Evolutionary conservation across 371 early-diverging fungal genomes (phyloP), one percentile per base, ranked within the genome.

Genomic region (Mortierella sp.): DNA sequence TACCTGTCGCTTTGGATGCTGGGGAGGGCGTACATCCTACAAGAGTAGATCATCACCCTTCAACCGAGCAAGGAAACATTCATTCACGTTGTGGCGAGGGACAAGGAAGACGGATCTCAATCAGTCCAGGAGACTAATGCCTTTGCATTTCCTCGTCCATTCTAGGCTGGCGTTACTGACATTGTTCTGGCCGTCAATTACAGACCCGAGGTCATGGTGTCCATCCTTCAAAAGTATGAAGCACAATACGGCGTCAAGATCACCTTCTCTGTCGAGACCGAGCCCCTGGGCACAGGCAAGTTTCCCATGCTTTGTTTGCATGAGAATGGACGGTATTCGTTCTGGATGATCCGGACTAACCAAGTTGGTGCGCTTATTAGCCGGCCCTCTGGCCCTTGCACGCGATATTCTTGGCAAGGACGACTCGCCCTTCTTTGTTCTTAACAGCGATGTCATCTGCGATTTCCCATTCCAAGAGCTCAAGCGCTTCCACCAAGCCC

Each of bases 381-480:
- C 98, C 55, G 99, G 99, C 18, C 99, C 99, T 2, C 83, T 99
- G 39, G 97, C 97, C 26, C 89, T 99, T 46, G 99, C 99, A 38
- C 83, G 90, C 56, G 92, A 93, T 51, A 90, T 97, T 57, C 88
- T 99, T 14, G 91, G 87, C 67, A 95, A 93, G 81, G 95, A 95
- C 82, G 92, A 94, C 43, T 81, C 84, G 21, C 96, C 96, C 24
- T 98, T 99, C 87, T 99, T 99, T 88, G 99, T 99, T 14, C 87
- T 99, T 46, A 99, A 99, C 89, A 94, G 95, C 56, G 99, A 99
- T 85, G 94, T 99, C 28, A 99, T 97, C 58, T 99, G 99, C 85
- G 95, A 96, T 48, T 99, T 93, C 82, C 99, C 99, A 30, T 97
- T 99, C 78, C 85, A 90, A 56, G 87, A 91, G 64, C 86, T 99